Evolutionary conservation across 805 yeast species (phyloP).

Genomic region (Candida yuanshanica): DNA sequence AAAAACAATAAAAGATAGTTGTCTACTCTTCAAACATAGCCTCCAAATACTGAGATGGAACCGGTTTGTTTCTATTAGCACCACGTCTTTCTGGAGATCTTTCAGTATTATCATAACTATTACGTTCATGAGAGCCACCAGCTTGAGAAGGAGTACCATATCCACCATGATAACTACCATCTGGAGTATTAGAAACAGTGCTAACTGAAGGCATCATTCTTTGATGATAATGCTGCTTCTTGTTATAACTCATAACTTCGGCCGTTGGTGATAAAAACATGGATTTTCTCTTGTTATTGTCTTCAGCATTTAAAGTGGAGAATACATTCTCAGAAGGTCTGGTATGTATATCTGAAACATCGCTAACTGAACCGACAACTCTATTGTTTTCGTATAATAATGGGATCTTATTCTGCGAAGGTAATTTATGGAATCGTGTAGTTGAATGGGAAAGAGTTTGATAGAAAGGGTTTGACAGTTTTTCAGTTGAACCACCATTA

Average conservation of each 20-base stretch:
- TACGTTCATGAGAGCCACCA: conserved; percentile 10
- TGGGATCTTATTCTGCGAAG: conserved; percentile 13
- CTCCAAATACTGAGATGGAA: conserved; percentile 46
- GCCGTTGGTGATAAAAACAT: conserved; percentile 80
- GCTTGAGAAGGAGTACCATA: not conserved
- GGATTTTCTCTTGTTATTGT: conserved; percentile 26
- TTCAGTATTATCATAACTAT: conserved; percentile 14
- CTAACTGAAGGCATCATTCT: conserved; percentile 33
- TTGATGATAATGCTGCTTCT: conserved; percentile 33
- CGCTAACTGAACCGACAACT: conserved; percentile 9
- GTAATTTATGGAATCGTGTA: not conserved
- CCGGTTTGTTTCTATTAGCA: conserved; percentile 20
- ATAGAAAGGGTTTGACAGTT: conserved; percentile 11
- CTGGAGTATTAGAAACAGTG: conserved; percentile 15
- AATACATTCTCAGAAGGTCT: conserved; percentile 11
- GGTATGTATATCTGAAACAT: conserved; percentile 9
- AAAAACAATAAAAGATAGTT: not conserved
- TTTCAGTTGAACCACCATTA: conserved; percentile 16
- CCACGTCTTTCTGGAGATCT: conserved; percentile 18
- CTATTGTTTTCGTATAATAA: conserved; percentile 13
- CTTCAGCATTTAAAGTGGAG: conserved; percentile 18
- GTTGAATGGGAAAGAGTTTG: conserved; percentile 2
- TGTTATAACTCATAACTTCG: conserved; percentile 51
- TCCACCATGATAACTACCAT: conserved; percentile 1
- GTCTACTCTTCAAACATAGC: conserved; percentile 38